These are phyloP conservation scores for Kodamaea alishanica DNA, from an alignment of 1,139 yeast genomes.

Conservation along the genomic window DNA sequence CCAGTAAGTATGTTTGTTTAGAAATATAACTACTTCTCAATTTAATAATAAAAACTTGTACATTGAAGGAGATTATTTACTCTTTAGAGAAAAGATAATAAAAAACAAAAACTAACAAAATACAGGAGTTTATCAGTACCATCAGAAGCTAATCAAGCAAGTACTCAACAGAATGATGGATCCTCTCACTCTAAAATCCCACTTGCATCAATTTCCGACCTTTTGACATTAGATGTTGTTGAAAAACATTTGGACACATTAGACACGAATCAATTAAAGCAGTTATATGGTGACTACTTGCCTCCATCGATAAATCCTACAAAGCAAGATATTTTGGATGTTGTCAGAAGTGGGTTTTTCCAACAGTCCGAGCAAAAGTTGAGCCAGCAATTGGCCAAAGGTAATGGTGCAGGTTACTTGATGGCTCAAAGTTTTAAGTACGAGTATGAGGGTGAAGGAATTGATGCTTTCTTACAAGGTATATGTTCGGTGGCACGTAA, in stretches of 20 bases:
- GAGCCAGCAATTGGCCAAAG: slow-evolving; percentile 37
- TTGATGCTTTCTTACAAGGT: slow-evolving; percentile 50
- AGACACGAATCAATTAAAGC: slow-evolving; percentile 32
- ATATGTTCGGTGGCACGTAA: slow-evolving; percentile 33
- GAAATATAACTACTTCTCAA: too few species aligned
- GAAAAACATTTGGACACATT: slow-evolving; percentile 38
- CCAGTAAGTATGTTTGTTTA: slow-evolving; percentile 9
- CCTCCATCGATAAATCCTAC: slow-evolving; percentile 44
- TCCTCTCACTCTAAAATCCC: slow-evolving; percentile 15
- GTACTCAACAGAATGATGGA: slow-evolving; percentile 5
- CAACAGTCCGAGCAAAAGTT: slow-evolving; percentile 45
- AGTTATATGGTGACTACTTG: slow-evolving; percentile 36
- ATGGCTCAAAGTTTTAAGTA: slow-evolving; percentile 51
- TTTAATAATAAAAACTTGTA: too few species aligned
- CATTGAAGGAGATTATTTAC: too few species aligned
- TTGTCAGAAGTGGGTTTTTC: slow-evolving; percentile 53
- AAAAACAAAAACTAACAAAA: too few species aligned
- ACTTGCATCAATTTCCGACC: slow-evolving; percentile 32
- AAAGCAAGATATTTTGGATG: slow-evolving; percentile 39
- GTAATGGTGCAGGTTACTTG: slow-evolving; percentile 49
- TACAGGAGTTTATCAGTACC: too few species aligned
- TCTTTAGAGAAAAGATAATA: too few species aligned
- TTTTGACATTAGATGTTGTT: slow-evolving; percentile 38
- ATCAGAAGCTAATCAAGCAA: slow-evolving; percentile 2
- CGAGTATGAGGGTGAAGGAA: slow-evolving; percentile 57